These are phyloP conservation scores for Cystofilobasidium bisporidii DNA, from an alignment of 768 basidiomycete species.

Conservation along the genomic window DNA sequence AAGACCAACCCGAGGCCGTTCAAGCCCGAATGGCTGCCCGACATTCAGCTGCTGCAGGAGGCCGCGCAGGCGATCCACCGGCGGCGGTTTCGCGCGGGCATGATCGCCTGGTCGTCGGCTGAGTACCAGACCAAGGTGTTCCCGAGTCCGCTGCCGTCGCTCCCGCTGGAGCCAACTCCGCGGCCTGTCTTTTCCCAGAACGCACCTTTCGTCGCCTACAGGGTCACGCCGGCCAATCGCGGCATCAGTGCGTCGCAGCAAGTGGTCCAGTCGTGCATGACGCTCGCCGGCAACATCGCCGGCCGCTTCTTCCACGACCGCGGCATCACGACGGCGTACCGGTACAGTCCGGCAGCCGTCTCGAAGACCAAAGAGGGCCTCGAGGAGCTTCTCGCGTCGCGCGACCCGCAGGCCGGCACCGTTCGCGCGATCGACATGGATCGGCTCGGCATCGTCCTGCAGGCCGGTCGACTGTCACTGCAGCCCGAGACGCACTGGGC, in stretches of 20 bases:
- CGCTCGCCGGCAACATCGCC: conserved; percentile 62
- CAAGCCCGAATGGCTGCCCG: conserved; percentile 7
- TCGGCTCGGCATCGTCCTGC: conserved; percentile 19
- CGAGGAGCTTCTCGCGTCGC: conserved; percentile 46
- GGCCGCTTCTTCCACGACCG: conserved; percentile 60
- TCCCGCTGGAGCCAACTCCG: not conserved
- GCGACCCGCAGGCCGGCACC: conserved; percentile 41
- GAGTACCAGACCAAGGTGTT: conserved; percentile 11
- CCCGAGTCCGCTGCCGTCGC: conserved; percentile 16
- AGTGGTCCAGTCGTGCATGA: conserved; percentile 72
- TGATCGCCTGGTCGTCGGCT: conserved; percentile 24
- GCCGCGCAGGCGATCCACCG: conserved; percentile 15
- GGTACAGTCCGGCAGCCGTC: conserved; percentile 41
- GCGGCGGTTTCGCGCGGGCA: conserved; percentile 17
- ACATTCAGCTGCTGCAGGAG: conserved; percentile 19
- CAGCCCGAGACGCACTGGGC: conserved; percentile 47
- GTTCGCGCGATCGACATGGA: conserved; percentile 36
- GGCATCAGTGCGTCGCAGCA: conserved; percentile 35
- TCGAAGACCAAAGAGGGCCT: conserved; percentile 35
- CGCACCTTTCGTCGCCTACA: conserved; percentile 50
- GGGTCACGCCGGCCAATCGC: conserved; percentile 39
- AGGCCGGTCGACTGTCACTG: conserved; percentile 11
- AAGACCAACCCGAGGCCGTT: not conserved
- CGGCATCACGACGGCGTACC: conserved; percentile 56
- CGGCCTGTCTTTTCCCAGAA: conserved; percentile 40